Conservation (phyloP, 164 flowering plant species). For the Umbilicus rupestris region DNA sequence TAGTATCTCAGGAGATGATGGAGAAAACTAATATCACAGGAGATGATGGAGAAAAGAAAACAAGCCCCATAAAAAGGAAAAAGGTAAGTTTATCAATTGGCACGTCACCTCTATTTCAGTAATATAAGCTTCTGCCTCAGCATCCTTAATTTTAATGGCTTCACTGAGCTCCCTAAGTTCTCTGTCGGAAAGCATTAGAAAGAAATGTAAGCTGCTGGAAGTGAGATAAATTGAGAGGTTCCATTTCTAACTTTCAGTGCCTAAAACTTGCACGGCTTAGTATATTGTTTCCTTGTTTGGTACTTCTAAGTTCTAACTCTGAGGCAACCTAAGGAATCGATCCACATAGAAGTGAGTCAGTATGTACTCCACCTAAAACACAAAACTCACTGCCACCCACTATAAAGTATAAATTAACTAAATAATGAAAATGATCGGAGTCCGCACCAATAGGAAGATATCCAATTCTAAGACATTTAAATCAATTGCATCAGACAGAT, state of each 20-base stretch:
- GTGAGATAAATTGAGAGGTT: too few species aligned
- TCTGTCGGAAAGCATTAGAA: slow-evolving; percentile 28
- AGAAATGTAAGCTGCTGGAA: too few species aligned
- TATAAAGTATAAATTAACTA: not conserved
- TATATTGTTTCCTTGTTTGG: not conserved
- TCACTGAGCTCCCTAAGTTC: slow-evolving; percentile 66
- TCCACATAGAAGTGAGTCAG: not conserved
- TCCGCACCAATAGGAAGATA: not conserved
- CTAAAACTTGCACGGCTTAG: not conserved
- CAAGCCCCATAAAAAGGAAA: not conserved
- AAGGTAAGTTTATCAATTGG: not conserved
- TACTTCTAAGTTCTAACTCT: not conserved
- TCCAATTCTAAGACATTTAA: not conserved
- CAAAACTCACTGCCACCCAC: not conserved
- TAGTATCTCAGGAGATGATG: not conserved
- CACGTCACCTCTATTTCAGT: slow-evolving; percentile 81
- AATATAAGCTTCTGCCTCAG: slow-evolving; percentile 74
- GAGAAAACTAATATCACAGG: not conserved
- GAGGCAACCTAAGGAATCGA: not conserved
- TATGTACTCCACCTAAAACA: not conserved
- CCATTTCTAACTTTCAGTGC: not conserved
- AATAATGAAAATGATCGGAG: too few species aligned
- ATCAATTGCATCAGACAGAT: not conserved
- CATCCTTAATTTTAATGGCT: slow-evolving; percentile 73
- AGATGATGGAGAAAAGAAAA: not conserved